Conservation (phyloP, 1,139 yeast species). For the Pneumocystis sp. region DNA sequence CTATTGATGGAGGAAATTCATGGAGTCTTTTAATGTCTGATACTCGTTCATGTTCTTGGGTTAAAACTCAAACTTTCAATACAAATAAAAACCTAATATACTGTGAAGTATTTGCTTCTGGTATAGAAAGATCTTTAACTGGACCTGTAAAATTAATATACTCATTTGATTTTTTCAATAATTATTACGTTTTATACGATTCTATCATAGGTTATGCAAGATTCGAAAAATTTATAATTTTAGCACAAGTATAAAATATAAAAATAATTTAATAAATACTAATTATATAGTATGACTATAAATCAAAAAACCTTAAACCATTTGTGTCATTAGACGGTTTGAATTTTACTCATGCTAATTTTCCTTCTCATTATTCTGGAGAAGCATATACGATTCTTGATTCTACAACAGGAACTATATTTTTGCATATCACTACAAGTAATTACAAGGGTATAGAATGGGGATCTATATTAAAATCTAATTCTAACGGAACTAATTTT, state of each 20-base stretch:
- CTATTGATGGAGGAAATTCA: constrained; percentile 51
- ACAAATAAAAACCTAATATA: constrained; percentile 39
- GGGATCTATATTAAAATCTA: constrained; percentile 79
- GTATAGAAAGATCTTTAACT: not conserved
- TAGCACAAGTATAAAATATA: constrained; percentile 36
- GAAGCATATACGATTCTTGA: constrained; percentile 79
- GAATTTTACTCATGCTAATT: constrained; percentile 60
- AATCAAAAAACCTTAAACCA: constrained; percentile 37
- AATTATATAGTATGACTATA: constrained; percentile 22
- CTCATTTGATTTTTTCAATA: constrained; percentile 39
- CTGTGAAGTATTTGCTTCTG: constrained; percentile 36
- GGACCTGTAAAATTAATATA: constrained; percentile 29
- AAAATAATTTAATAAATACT: constrained; percentile 10
- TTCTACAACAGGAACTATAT: constrained; percentile 56
- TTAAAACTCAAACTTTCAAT: constrained; percentile 32
- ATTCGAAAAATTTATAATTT: constrained; percentile 52
- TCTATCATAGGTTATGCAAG: constrained; percentile 51
- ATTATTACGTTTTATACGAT: constrained; percentile 31
- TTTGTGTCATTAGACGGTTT: constrained; percentile 71
- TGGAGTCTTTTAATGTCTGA: constrained; percentile 41
- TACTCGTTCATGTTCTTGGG: constrained; percentile 46
- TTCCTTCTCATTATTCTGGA: constrained; percentile 57
- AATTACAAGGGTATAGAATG: constrained; percentile 38
- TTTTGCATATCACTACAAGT: constrained; percentile 68
- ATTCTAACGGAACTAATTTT: constrained; percentile 90